Conservation (phyloP, 225 moss, liverwort and hornwort genomes). For the Rhytidiadelphus loreus region DNA sequence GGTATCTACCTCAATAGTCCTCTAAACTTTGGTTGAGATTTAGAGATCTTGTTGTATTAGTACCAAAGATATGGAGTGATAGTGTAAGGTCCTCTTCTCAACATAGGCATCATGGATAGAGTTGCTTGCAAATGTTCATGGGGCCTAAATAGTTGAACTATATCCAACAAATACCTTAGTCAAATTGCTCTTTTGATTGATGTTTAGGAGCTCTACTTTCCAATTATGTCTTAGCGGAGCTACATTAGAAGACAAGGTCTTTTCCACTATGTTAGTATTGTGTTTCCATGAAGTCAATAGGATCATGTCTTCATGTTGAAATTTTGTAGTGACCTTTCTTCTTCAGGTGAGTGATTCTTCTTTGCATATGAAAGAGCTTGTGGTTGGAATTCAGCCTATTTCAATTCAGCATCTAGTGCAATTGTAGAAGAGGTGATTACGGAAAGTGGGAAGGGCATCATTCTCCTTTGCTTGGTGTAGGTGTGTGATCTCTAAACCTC, state of each 20-base stretch:
- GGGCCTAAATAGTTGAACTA: too few species aligned
- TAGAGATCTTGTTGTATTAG: neutral
- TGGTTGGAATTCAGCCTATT: fast-evolving
- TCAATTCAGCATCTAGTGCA: fast-evolving
- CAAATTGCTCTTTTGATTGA: neutral
- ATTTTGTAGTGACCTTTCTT: fast-evolving
- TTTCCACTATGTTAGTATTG: neutral
- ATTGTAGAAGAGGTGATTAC: fast-evolving
- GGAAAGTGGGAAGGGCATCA: too few species aligned
- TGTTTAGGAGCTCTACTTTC: neutral
- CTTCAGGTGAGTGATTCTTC: neutral
- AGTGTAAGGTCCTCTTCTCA: too few species aligned
- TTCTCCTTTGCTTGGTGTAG: neutral
- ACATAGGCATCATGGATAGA: too few species aligned
- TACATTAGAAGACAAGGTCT: neutral
- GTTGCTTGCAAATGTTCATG: too few species aligned
- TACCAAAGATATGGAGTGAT: too few species aligned
- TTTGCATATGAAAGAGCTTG: neutral
- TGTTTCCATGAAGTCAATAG: fast-evolving
- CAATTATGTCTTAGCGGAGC: neutral
- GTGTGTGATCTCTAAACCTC: neutral
- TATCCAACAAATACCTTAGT: fast-evolving
- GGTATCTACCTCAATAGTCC: too few species aligned
- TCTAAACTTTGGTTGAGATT: neutral
- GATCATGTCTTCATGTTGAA: neutral